phyloP scores from a whole-genome alignment of 345 rosid species.

The Citrus unshiu region DNA sequence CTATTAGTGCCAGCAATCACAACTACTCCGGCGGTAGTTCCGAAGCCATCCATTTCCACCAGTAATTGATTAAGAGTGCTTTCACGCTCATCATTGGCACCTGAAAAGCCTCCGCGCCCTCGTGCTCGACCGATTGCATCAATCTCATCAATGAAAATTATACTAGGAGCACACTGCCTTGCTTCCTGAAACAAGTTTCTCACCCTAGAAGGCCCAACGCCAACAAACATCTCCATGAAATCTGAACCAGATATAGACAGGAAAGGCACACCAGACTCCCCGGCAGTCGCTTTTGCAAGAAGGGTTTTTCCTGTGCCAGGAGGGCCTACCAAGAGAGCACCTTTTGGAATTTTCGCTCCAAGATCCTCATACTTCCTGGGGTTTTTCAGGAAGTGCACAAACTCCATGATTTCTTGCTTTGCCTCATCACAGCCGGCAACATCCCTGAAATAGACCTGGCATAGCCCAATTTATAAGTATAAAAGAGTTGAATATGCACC shows the following conservation, averaged over 20 bases:
- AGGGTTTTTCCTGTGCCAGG: conserved; percentile 99
- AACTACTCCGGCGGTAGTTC: conserved; percentile 90
- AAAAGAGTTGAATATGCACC: background rate
- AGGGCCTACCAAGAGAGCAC: conserved; percentile 93
- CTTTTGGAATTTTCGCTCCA: conserved; percentile 95
- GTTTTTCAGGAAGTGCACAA: conserved; percentile 91
- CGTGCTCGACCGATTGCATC: conserved; percentile 97
- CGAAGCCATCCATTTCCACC: conserved; percentile 99
- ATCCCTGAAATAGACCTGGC: conserved; percentile 79
- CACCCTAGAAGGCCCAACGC: conserved; percentile 98
- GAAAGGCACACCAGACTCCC: conserved; percentile 92
- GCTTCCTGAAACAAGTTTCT: conserved; percentile 96
- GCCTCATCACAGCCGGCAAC: conserved; percentile 99
- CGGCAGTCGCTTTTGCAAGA: conserved; percentile 96
- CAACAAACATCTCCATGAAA: conserved; percentile 99
- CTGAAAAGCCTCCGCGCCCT: conserved; percentile 87
- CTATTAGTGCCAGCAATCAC: conserved; percentile 97
- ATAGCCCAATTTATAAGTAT: conserved; percentile 10
- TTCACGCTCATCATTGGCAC: conserved; percentile 93
- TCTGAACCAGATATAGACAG: conserved; percentile 94
- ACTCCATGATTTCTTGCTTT: conserved; percentile 95
- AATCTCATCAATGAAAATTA: conserved; percentile 90
- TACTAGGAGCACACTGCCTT: conserved; percentile 86
- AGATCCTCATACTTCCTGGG: conserved; percentile 92
- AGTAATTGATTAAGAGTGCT: conserved; percentile 89